Conservation (phyloP, 2,329 filamentous ascomycete genomes). For the Aspergillus sp. region DNA sequence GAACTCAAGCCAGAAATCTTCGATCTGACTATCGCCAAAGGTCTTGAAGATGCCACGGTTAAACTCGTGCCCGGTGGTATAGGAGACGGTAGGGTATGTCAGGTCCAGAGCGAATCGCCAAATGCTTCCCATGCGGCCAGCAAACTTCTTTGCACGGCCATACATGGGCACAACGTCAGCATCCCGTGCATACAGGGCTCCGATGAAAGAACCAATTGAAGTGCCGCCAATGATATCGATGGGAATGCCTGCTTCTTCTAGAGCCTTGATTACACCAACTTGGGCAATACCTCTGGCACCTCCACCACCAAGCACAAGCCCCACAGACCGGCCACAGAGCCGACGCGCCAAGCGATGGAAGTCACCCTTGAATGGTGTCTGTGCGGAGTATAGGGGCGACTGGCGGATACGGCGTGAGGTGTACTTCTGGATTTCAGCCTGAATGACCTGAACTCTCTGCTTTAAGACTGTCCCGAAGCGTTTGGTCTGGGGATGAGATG, state of each 20-base stretch:
- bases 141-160: constrained; percentile 93
- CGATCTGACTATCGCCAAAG: constrained; percentile 94
- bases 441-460: constrained; percentile 87
- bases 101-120: constrained; percentile 97
- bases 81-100: constrained; percentile 93
- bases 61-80: constrained; percentile 98
- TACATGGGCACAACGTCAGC: constrained; percentile 97
- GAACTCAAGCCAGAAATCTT: constrained; percentile 98
- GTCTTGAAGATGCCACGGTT: constrained; percentile 99
- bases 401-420: constrained; percentile 91
- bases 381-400: constrained; percentile 82
- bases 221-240: constrained; percentile 95
- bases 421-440: constrained; percentile 97
- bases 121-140: constrained; percentile 97
- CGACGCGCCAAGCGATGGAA: constrained; percentile 90
- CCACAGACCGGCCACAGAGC: constrained; percentile 90
- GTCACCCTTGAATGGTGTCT: constrained; percentile 92
- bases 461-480: constrained; percentile 84
- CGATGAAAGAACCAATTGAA: constrained; percentile 94
- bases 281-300: constrained; percentile 91
- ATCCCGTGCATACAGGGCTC: constrained; percentile 91
- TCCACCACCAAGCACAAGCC: constrained; percentile 88
- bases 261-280: constrained; percentile 87
- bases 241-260: constrained; percentile 94
- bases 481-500: constrained; percentile 72